Evolutionary conservation across 495 filamentous ascomycete species (phyloP), one percentile per base, ranked within the genome.

Genomic region (Aspergillus funiculosus): DNA sequence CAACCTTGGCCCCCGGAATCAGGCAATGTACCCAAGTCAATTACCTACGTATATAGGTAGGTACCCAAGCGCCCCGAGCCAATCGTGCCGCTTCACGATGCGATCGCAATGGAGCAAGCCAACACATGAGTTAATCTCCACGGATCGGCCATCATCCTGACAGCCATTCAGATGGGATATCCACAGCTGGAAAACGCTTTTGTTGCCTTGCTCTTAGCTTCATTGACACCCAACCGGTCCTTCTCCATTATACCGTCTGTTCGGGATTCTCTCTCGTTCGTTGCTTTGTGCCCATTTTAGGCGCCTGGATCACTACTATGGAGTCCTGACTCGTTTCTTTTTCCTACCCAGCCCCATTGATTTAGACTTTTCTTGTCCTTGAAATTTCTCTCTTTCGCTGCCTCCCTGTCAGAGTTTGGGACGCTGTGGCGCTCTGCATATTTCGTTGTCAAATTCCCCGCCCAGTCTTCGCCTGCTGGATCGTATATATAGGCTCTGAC

Each of bases 181-280:
- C 46, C 48, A 53, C 32, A 51, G 41, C 48, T 51, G 55, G 46
- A 60, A 46, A 30, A 21, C 34, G 27, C 34, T 43, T 40, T 34
- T 49, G 50, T 29, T 54, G 51, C 53, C 53, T 51, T 49, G 52
- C 49, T 31, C 54, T 50, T 48, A 56, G 52, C 53, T 57, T 58
- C 52, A 57, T 58, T 51, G 49, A 43, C 62, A 61, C 63, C 60
- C 64, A 61, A 69, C 57, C 52, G 41, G 24, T 50, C 28, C 20
- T 39, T 26, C 34, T 36, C 10, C 26, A 9, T 28, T 28, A 9
- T 28, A 10, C 34, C 13, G 13, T 17, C 10, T 5, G 17, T 19
- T 32, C 30, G 6, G 4, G 8, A 10, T 24, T 27, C 4, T 48
- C 42, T 59, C 57, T 37, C 51, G 37, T 56, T 60, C 49, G 55